Evolutionary conservation across 305 asterid species (phyloP).

Genomic region (Fraxinus dipetala): DNA sequence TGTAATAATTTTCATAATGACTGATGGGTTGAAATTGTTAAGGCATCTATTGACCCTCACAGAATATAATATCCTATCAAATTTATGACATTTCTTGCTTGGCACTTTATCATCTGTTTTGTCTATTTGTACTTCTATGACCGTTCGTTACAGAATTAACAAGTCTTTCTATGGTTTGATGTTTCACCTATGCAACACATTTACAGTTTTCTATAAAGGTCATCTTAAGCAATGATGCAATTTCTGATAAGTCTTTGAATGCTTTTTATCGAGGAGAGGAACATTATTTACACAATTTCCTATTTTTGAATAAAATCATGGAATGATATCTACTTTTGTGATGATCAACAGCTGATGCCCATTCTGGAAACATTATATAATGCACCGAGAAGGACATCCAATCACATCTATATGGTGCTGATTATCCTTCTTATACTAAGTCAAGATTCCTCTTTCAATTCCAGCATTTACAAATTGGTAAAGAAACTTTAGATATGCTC

Average conservation of each 20-base stretch:
- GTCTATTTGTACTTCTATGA: not conserved
- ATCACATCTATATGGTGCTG: constrained; percentile 94
- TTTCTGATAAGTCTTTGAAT: not conserved
- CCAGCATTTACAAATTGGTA: constrained; percentile 90
- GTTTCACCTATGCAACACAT: not conserved
- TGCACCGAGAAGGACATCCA: constrained; percentile 75
- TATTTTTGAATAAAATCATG: constrained; percentile 1
- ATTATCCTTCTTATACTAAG: constrained; percentile 90
- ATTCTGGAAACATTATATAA: constrained; percentile 87
- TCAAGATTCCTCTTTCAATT: constrained; percentile 93
- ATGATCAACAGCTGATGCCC: constrained; percentile 76
- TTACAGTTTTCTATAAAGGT: not conserved
- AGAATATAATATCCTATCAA: not conserved
- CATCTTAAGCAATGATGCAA: not conserved
- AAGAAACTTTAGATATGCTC: constrained; percentile 16
- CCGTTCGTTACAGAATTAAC: not conserved
- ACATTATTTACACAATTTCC: not conserved
- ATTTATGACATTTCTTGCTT: not conserved
- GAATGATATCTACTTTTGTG: constrained; percentile 25
- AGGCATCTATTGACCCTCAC: not conserved
- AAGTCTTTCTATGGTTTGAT: not conserved
- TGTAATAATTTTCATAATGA: not conserved
- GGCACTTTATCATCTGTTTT: constrained; percentile 2
- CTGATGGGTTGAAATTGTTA: not conserved
- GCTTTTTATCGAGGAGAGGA: not conserved